Conservation (phyloP, 2,329 filamentous ascomycete species). For the Trichoderma cornu-damae region DNA sequence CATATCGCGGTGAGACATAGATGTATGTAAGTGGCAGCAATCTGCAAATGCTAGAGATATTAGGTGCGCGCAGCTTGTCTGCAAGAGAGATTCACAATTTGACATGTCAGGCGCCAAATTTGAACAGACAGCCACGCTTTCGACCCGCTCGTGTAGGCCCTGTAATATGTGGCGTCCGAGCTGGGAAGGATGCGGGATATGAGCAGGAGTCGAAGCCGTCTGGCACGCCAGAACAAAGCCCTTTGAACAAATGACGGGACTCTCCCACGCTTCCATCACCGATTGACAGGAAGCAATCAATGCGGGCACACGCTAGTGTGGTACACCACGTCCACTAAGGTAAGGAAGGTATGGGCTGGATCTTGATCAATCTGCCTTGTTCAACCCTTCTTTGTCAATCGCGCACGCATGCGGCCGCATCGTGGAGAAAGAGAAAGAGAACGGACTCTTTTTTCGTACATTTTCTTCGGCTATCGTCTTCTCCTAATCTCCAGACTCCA, state of each 20-base stretch:
- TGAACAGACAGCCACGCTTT: not conserved
- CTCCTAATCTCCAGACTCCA: conserved; percentile 5
- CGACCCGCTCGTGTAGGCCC: too few species aligned
- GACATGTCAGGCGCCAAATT: not conserved
- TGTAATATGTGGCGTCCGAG: not conserved
- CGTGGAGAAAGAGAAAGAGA: conserved; percentile 11
- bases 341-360: too few species aligned
- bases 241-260: not conserved
- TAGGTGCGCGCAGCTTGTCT: not conserved
- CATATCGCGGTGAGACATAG: not conserved
- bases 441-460: conserved; percentile 3
- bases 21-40: too few species aligned
- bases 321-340: too few species aligned
- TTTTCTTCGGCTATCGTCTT: conserved; percentile 14
- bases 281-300: conserved; percentile 1
- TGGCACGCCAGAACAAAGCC: not conserved
- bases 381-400: not conserved
- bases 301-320: too few species aligned
- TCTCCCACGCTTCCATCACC: not conserved
- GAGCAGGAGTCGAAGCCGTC: not conserved
- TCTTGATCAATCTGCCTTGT: not conserved
- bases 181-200: not conserved
- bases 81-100: not conserved
- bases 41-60: not conserved
- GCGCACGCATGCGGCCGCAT: conserved; percentile 8